Conservation (phyloP, 2,329 filamentous ascomycete species). For the Xylariaceae sp. region DNA sequence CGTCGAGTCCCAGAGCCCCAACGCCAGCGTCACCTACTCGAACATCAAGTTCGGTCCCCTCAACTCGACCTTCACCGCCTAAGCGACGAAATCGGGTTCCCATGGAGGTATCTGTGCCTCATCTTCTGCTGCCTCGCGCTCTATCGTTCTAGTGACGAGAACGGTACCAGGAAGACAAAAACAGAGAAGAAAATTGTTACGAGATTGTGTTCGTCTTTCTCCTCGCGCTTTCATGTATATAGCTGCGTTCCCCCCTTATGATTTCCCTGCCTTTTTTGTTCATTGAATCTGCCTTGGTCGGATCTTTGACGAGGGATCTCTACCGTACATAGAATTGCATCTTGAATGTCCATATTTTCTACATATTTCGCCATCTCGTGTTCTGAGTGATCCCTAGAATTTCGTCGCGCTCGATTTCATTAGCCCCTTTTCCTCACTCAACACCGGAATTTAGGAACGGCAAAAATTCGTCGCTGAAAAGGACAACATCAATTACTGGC, state of each 20-base stretch:
- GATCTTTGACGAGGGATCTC: neutral
- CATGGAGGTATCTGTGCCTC: neutral
- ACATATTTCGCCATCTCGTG: no score
- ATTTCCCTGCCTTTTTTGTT: neutral
- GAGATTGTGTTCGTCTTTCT: neutral
- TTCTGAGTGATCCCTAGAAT: no score
- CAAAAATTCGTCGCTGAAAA: no score
- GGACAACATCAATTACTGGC: no score
- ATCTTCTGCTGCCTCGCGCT: neutral
- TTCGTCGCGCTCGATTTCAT: no score
- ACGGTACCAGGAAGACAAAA: neutral
- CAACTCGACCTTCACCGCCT: constrained; percentile 37
- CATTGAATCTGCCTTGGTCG: neutral
- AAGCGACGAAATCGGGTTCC: neutral
- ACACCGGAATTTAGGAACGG: no score
- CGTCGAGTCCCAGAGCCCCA: constrained; percentile 36
- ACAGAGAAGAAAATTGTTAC: neutral
- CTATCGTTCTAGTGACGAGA: neutral
- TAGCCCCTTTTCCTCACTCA: no score
- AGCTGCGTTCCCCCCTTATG: neutral
- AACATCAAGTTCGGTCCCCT: constrained; percentile 47
- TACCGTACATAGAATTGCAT: neutral
- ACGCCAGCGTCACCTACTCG: constrained; percentile 41
- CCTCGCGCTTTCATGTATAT: neutral
- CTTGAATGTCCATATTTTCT: neutral